Evolutionary conservation across 2,329 filamentous ascomycete species (phyloP).

Genomic region (Monilinia aucupariae): DNA sequence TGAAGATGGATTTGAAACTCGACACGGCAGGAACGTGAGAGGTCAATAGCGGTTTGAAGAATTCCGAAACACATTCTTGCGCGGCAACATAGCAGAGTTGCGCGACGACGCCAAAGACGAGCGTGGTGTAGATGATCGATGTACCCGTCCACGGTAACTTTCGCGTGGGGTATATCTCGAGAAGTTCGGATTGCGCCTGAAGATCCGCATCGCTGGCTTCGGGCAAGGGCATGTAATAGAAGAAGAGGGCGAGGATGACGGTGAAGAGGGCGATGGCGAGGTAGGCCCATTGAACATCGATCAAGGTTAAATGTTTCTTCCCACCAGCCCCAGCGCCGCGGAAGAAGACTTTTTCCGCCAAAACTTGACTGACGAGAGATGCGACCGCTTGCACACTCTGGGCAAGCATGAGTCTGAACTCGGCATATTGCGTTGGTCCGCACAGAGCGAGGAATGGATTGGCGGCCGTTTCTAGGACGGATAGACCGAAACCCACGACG

Average conservation of each 20-base stretch:
- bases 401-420: constrained; percentile 68
- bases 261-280: constrained; percentile 73
- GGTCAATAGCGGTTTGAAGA: constrained; percentile 48
- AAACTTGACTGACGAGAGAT: constrained; percentile 63
- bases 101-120: constrained; percentile 66
- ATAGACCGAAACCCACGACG: constrained; percentile 71
- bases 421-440: constrained; percentile 66
- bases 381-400: constrained; percentile 74
- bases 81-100: constrained; percentile 77
- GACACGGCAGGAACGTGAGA: constrained; percentile 38
- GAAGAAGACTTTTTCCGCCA: constrained; percentile 73
- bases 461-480: constrained; percentile 72
- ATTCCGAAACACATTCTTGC: constrained; percentile 61
- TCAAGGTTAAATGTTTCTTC: constrained; percentile 47
- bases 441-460: constrained; percentile 70
- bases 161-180: constrained; percentile 25
- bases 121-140: constrained; percentile 36
- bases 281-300: constrained; percentile 80
- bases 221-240: constrained; percentile 62
- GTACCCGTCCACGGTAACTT: constrained; percentile 38
- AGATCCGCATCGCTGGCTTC: constrained; percentile 50
- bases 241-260: constrained; percentile 62
- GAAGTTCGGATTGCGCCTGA: constrained; percentile 41
- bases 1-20: constrained; percentile 36
- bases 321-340: constrained; percentile 41